A percentile compares a stretch with the other conserved stretches of the same genome.
Conservation (phyloP, 352 stramenopile genomes). For the Globisporangium apiculatum region DNA sequence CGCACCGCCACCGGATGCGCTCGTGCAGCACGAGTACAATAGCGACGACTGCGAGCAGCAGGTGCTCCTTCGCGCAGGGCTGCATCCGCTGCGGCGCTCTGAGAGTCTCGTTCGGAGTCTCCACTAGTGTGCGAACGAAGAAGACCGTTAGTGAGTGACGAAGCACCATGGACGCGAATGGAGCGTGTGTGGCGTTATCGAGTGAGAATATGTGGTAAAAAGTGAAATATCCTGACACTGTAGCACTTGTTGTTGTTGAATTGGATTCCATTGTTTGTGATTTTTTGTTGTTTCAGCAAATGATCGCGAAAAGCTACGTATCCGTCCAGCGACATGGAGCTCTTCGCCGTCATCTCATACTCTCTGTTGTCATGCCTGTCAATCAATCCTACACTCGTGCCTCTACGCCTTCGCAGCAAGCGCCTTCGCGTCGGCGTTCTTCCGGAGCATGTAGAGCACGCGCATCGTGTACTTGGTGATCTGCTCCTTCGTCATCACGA, state of each 20-base stretch:
- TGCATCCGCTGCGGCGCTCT: constrained; percentile 21
- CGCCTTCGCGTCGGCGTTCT: constrained; percentile 2
- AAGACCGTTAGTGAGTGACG: not conserved
- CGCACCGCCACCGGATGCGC: constrained; percentile 38
- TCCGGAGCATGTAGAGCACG: constrained; percentile 56
- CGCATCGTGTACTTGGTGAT: constrained; percentile 74
- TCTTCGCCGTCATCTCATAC: too few relatives aligned
- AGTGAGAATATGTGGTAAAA: too few relatives aligned
- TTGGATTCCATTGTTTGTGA: too few relatives aligned
- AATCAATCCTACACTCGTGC: too few relatives aligned
- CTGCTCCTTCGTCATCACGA: constrained; percentile 84
- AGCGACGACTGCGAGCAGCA: constrained; percentile 16
- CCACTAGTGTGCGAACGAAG: not conserved
- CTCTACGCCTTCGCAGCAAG: too few relatives aligned
- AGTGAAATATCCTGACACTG: too few relatives aligned
- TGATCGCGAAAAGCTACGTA: too few relatives aligned
- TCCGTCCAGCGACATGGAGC: too few relatives aligned
- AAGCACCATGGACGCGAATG: not conserved
- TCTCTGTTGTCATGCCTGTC: too few relatives aligned
- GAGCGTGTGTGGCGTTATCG: not conserved
- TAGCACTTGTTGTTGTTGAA: too few relatives aligned
- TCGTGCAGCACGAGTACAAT: constrained; percentile 32
- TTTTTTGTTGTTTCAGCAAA: too few relatives aligned
- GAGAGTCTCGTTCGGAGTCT: constrained; percentile 29
- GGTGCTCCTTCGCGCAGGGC: constrained; percentile 1